Evolutionary conservation across 2,329 filamentous ascomycete species (phyloP), one percentile per base, ranked within the genome.

Genomic region (Colletotrichum sp.): DNA sequence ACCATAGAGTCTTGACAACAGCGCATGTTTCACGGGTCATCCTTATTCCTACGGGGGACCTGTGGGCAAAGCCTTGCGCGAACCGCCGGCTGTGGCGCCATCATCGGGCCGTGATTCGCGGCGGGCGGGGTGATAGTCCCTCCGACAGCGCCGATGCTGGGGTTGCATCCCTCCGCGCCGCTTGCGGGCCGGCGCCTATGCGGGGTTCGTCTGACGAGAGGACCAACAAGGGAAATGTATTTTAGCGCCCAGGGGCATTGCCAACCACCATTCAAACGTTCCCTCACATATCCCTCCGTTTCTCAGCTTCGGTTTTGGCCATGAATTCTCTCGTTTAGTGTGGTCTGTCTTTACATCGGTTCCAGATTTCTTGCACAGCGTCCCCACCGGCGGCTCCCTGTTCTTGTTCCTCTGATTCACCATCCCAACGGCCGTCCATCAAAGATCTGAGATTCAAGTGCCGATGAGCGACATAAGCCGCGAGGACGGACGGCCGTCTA

Each of bases 61-160:
- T 44, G 18, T 44, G 8, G 1, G 5, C 39, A n/a, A 3, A 44
- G 18, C 2, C 18, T 3, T 1, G 18, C 39, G 18, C 39, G 5
- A 44, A 44, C 18, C 18, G 39, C 39, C 39, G 39, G 24, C 8
- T 65, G 44, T 36, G 64, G 44, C 24, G 65, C 18, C 55, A 18
- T 18, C n/a, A 15, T 55, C 65, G 44, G 65, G 65, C 65, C 65
- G 66, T 64, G 32, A 26, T 34, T 34, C 18, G 60, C 60, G 12
- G 32, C 13, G 66, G 52, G 32, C 66, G 66, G 66, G 21, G 52
- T 39, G 66, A 68, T 60, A 68, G 24, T 59, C 52, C 24, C 52
- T 16, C 66, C 66, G 66, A 57, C n/a, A 16, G 16, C 21, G 6
- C 26, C 28, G 18, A 34, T 9, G 21, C 24, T 30, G 24, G 28